Base-by-base conservation (phyloP, 495 filamentous ascomycete genomes). In the Cercophora scortea region DNA sequence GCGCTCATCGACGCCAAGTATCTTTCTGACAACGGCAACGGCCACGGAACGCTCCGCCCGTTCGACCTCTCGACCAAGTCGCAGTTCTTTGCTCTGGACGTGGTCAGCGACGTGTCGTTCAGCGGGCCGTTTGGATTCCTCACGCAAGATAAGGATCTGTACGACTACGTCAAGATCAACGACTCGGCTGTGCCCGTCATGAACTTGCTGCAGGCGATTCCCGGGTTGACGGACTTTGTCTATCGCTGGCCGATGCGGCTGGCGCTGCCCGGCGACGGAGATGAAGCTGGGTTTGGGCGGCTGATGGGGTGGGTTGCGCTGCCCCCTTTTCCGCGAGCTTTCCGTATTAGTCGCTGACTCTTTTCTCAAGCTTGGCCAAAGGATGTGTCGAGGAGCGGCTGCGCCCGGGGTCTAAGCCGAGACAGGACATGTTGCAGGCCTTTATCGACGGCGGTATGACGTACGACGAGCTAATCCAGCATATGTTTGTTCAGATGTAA, bases 121-220 rank as follows among this genome's bases (percentile, higher is more conserved):
- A 58, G 85, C 52, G 47, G 83, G 51, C 52, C 72, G 51, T 74
- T 81, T 67, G 66, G 75, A 49, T 74, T 77, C 63, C 54, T 78
- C 15, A 57, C 43, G 9, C 52, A 54, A 32, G 75, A 82, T 51
- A 56, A 53, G 5, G 80, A 84, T 58, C 56, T 76, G 18, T 68
- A 74, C 52, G 67, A 68, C 41, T 84, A 77, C 55, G 66, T 77
- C 44, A 56, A 67, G 51, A 67, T 69, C 25, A 64, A 61, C 34
- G 53, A 57, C 4, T 55, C 54, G 8, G 68, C 71, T 11, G 54
- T 67, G 11, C 61, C 63, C 0, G 45, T 69, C 6, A 55, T 48
- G 62, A 66, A 47, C 47, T 60, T 42, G 53, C 61, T 55, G 7
- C 55, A 59, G 15, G 47, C 51, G 3, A 52, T 65, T 51, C 55